A percentile compares a stretch with the other conserved stretches of the same genome.
Evolutionary conservation across 192 early-diverging fungal genomes (phyloP).

Genomic region (Coemansia interrupta): DNA sequence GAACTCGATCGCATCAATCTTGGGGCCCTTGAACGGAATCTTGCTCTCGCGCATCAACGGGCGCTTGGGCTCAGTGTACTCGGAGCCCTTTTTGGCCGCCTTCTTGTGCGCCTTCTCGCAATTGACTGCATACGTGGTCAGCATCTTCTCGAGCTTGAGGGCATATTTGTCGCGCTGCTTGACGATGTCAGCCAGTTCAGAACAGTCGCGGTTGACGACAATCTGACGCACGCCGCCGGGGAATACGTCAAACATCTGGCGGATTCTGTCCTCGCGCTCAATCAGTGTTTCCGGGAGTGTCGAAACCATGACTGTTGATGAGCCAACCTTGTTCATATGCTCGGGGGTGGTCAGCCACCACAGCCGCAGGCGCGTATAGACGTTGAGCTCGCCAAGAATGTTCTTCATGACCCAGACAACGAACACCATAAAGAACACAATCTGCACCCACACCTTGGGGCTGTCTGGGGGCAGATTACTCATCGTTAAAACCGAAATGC

Average conservation of each 20-base stretch:
- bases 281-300: conserved; percentile 65
- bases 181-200: conserved; percentile 55
- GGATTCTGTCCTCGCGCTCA: conserved; percentile 53
- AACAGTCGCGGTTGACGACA: conserved; percentile 66
- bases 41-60: conserved; percentile 55
- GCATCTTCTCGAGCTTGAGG: conserved; percentile 54
- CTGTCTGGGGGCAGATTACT: conserved; percentile 61
- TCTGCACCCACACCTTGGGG: conserved; percentile 70
- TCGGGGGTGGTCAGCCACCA: conserved; percentile 59
- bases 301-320: conserved; percentile 72
- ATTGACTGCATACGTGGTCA: conserved; percentile 56
- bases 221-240: conserved; percentile 72
- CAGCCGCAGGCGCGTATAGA: conserved; percentile 66
- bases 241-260: conserved; percentile 59
- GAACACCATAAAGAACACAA: conserved; percentile 57
- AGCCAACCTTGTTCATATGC: conserved; percentile 54
- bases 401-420: conserved; percentile 48
- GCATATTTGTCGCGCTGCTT: conserved; percentile 58
- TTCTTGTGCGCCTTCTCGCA: conserved; percentile 50
- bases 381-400: conserved; percentile 65
- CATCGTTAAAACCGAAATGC: conserved; percentile 62
- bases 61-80: conserved; percentile 43
- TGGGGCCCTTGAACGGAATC: conserved; percentile 57
- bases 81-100: conserved; percentile 25
- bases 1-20: conserved; percentile 62